A percentile compares a stretch with the other conserved stretches of the same genome.
phyloP scores from a whole-genome alignment of 352 stramenopile species.

The Phytophthora pini region DNA sequence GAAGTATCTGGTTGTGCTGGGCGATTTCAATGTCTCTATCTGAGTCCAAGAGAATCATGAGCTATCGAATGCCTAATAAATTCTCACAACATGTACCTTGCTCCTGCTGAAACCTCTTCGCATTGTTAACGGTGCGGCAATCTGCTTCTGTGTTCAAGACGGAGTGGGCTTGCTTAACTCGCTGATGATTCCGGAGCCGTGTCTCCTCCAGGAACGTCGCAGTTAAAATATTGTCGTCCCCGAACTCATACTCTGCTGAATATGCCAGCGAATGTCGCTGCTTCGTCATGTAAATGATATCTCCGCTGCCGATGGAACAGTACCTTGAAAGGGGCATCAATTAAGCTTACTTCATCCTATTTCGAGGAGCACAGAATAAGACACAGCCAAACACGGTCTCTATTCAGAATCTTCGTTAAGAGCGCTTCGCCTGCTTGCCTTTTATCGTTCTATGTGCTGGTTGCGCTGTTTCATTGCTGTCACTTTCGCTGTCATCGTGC shows the following conservation, averaged over 20 bases:
- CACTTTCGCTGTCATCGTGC: constrained; percentile 14
- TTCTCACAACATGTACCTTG: constrained; percentile 36
- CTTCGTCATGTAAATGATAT: constrained; percentile 50
- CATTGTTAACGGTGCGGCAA: constrained; percentile 45
- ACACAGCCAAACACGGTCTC: not conserved
- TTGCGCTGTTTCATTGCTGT: constrained; percentile 10
- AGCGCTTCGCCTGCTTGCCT: constrained; percentile 15
- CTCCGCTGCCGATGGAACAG: not conserved
- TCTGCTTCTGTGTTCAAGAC: constrained; percentile 39
- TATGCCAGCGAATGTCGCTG: constrained; percentile 57
- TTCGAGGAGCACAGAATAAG: constrained; percentile 6
- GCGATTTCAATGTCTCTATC: constrained; percentile 58
- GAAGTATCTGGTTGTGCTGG: constrained; percentile 56
- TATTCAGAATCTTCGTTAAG: not conserved
- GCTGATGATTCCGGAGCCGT: constrained; percentile 52
- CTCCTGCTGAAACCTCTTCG: constrained; percentile 63
- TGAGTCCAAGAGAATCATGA: constrained; percentile 17
- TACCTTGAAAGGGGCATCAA: too few relatives aligned
- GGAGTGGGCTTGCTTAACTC: constrained; percentile 54
- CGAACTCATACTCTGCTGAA: constrained; percentile 71
- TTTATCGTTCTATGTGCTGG: constrained; percentile 3
- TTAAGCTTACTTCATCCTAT: not conserved
- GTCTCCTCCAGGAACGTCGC: constrained; percentile 53
- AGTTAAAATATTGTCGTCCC: constrained; percentile 67
- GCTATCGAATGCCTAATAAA: not conserved